A percentile compares a stretch with the other conserved stretches of the same genome.
Conservation (phyloP, 768 basidiomycete genomes). For the Mycena chlorophos region DNA sequence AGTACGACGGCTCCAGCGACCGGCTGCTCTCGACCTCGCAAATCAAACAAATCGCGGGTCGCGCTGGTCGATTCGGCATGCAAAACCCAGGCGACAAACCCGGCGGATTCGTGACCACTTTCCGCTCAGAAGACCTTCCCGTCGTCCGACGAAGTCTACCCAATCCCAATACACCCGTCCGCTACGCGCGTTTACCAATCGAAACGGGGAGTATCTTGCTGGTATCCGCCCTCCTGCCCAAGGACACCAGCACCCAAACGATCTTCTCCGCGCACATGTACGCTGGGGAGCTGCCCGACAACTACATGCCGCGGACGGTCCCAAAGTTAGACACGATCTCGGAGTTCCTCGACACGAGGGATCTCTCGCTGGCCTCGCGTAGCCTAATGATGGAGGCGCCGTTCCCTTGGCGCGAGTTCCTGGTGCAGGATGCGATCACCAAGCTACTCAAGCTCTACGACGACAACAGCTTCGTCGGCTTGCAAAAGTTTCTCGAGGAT, state of each 20-base stretch:
- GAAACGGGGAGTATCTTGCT: slow-evolving; percentile 14
- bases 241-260: slow-evolving; percentile 37
- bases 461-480: slow-evolving; percentile 41
- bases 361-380: slow-evolving; percentile 47
- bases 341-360: slow-evolving; percentile 44
- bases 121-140: slow-evolving; percentile 62
- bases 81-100: slow-evolving; percentile 42
- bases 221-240: slow-evolving; percentile 44
- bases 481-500: slow-evolving; percentile 37
- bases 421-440: slow-evolving; percentile 33
- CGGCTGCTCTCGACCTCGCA: slow-evolving; percentile 64
- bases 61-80: slow-evolving; percentile 87
- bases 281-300: slow-evolving; percentile 45
- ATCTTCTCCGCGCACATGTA: slow-evolving; percentile 52
- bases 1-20: slow-evolving; percentile 55
- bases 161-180: slow-evolving; percentile 49
- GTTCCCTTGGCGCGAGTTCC: slow-evolving; percentile 50
- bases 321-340: slow-evolving; percentile 25
- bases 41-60: slow-evolving; percentile 92
- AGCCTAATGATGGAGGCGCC: slow-evolving; percentile 52
- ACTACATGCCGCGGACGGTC: slow-evolving; percentile 38
- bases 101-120: slow-evolving; percentile 73
- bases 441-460: slow-evolving; percentile 46
- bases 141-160: slow-evolving; percentile 58
- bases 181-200: slow-evolving; percentile 50